Percentiles rank a stretch among this genome's conserved stretches.
phyloP scores from a whole-genome alignment of 805 yeast species.

The Candida odintsovae region DNA sequence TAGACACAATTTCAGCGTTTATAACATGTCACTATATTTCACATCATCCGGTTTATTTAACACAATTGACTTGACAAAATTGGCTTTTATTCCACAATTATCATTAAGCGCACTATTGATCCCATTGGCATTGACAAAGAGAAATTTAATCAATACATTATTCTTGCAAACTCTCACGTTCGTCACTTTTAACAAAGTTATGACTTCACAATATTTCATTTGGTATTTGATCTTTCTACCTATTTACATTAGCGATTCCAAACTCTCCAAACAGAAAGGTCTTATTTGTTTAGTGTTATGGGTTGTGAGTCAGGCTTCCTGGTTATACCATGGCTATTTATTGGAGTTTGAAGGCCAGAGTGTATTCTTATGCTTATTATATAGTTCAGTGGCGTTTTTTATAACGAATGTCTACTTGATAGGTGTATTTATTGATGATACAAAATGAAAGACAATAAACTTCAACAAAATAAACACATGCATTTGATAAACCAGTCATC shows the following conservation, averaged over 20 bases:
- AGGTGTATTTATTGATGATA: slow-evolving; percentile 47
- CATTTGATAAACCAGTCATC: not conserved
- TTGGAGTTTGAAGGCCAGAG: slow-evolving; percentile 74
- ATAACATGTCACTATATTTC: slow-evolving; percentile 68
- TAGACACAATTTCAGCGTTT: slow-evolving; percentile 89
- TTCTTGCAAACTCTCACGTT: slow-evolving; percentile 78
- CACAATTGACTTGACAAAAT: slow-evolving; percentile 35
- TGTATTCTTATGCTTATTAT: slow-evolving; percentile 55
- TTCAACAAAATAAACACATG: not conserved
- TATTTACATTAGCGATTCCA: slow-evolving; percentile 49
- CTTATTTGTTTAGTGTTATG: slow-evolving; percentile 44
- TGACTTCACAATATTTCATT: slow-evolving; percentile 92
- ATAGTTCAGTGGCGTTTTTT: slow-evolving; percentile 54
- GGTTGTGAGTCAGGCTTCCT: slow-evolving; percentile 64
- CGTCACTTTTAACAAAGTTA: slow-evolving; percentile 73
- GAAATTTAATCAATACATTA: slow-evolving; percentile 42
- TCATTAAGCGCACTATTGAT: slow-evolving; percentile 49
- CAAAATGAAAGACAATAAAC: slow-evolving; percentile 10
- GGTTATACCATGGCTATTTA: slow-evolving; percentile 75
- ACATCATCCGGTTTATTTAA: slow-evolving; percentile 34
- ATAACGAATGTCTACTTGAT: slow-evolving; percentile 55
- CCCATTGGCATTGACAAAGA: slow-evolving; percentile 38
- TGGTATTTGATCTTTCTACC: slow-evolving; percentile 92
- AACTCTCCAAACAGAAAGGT: slow-evolving; percentile 33
- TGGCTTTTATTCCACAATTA: slow-evolving; percentile 85